Conservation (phyloP, 306 rosid genomes). For the Citrullus amarus region DNA sequence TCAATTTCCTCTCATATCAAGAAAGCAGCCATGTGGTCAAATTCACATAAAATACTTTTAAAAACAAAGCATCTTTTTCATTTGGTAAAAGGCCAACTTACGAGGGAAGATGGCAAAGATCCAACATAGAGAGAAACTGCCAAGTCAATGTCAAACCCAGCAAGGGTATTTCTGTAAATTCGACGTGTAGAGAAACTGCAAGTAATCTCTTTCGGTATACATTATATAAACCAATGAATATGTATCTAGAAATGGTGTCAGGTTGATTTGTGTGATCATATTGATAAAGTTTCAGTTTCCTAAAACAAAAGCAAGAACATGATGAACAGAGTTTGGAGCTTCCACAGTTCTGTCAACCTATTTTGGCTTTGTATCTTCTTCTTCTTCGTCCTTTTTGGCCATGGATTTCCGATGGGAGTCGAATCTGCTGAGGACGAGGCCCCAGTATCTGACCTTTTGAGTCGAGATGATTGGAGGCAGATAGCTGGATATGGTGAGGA, state of each 20-base stretch:
- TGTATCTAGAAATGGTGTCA: not conserved
- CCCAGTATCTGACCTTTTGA: slow-evolving; percentile 22
- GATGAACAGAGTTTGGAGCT: not conserved
- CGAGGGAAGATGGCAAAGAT: not conserved
- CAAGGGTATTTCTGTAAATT: not conserved
- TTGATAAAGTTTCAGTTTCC: not conserved
- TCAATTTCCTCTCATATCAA: not conserved
- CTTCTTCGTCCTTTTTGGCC: slow-evolving; percentile 8
- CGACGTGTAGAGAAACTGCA: not conserved
- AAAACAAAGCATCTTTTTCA: not conserved
- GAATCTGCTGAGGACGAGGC: not conserved
- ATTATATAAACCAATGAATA: not conserved
- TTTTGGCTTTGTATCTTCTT: not conserved
- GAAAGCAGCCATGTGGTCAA: not conserved
- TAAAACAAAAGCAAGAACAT: not conserved
- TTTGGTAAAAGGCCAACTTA: not conserved
- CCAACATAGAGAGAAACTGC: not conserved
- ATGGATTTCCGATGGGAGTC: slow-evolving; percentile 10
- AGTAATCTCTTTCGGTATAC: not conserved
- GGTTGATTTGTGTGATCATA: not conserved
- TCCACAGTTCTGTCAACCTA: not conserved
- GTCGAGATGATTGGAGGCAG: slow-evolving; percentile 50
- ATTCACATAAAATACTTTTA: not conserved
- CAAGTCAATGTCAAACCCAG: not conserved
- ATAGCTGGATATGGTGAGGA: slow-evolving; percentile 92